Conservation (phyloP, 768 basidiomycete genomes). For the Boletus rufocinnamomeus region DNA sequence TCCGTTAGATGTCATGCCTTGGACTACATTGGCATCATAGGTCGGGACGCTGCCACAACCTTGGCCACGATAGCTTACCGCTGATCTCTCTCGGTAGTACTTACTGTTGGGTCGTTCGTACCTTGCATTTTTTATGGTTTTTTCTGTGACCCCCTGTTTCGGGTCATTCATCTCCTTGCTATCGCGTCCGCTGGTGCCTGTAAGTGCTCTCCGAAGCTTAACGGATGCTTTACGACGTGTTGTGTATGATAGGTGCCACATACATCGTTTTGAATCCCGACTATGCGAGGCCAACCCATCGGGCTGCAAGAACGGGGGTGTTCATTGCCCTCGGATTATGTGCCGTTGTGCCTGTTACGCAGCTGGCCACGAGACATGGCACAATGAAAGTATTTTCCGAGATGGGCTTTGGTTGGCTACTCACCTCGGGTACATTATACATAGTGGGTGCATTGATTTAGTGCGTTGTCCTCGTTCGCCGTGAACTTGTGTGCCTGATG, state of each 20-base stretch:
- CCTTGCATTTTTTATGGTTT: constrained; percentile 80
- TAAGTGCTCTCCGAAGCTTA: constrained; percentile 37
- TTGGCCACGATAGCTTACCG: background rate
- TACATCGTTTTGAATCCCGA: constrained; percentile 78
- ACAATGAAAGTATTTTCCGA: constrained; percentile 51
- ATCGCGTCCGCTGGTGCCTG: constrained; percentile 59
- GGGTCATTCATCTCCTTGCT: constrained; percentile 53
- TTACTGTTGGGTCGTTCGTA: constrained; percentile 78
- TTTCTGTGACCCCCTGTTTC: constrained; percentile 59
- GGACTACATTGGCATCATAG: constrained; percentile 81
- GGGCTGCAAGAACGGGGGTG: constrained; percentile 72
- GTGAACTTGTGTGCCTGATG: constrained; percentile 28
- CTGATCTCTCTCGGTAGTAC: constrained; percentile 38
- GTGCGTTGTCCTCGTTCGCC: constrained; percentile 51
- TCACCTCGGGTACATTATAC: constrained; percentile 72
- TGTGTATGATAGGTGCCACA: constrained; percentile 51
- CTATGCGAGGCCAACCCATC: constrained; percentile 72
- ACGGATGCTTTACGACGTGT: constrained; percentile 1
- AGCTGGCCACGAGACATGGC: constrained; percentile 63
- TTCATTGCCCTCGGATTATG: constrained; percentile 79
- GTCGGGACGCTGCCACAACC: constrained; percentile 35
- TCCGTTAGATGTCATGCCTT: constrained; percentile 60
- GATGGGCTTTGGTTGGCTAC: constrained; percentile 72
- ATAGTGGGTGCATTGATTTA: constrained; percentile 80
- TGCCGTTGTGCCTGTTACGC: constrained; percentile 67